Conservation (phyloP, 345 rosid genomes). For the Eucalyptus sp. region DNA sequence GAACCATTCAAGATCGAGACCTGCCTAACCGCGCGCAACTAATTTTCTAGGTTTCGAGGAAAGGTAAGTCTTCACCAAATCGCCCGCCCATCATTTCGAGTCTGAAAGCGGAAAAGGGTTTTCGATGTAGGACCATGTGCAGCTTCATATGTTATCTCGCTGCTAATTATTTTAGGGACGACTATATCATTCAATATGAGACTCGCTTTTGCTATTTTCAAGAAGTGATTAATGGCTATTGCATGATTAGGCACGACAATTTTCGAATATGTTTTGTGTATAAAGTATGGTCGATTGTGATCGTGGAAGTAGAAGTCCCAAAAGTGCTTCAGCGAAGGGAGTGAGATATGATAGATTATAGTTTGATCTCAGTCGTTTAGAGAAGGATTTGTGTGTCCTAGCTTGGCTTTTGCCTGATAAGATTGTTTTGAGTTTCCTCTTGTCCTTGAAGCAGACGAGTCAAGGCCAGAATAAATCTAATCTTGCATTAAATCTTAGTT, state of each 20-base stretch:
- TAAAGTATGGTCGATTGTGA: not conserved
- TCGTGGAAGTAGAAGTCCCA: not conserved
- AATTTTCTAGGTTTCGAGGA: not conserved
- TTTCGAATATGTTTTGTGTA: not conserved
- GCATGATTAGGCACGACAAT: not conserved
- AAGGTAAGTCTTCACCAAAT: not conserved
- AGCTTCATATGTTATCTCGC: not conserved
- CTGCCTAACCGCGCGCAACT: not conserved
- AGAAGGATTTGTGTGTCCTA: not conserved
- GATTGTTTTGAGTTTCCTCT: not conserved
- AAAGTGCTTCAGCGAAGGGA: not conserved
- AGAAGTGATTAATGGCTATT: not conserved
- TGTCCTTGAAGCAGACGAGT: not conserved
- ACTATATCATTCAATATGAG: not conserved
- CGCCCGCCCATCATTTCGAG: not conserved
- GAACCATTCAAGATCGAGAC: not conserved
- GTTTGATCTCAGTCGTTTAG: not conserved
- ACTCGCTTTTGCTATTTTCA: not conserved
- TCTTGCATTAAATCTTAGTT: not conserved
- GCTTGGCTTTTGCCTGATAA: not conserved
- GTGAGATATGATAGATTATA: not conserved
- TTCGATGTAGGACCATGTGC: not conserved
- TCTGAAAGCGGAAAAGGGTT: not conserved
- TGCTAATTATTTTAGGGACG: not conserved
- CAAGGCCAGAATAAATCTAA: not conserved